Base-by-base conservation (phyloP, 192 early-diverging fungal genomes). In the Entophlyctis helioformis region DNA sequence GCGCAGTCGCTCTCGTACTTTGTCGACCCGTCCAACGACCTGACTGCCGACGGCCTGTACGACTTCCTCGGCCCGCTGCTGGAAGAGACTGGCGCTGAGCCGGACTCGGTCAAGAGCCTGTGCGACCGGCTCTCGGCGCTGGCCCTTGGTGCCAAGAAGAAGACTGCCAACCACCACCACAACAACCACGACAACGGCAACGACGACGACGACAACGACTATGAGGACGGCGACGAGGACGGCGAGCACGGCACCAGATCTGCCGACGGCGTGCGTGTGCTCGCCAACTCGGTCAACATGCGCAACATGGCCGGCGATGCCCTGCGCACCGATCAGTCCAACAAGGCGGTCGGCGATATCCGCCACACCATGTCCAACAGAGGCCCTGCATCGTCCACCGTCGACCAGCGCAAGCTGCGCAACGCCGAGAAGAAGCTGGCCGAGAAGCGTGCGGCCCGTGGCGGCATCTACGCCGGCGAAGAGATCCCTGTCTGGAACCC, bases 391-490 rank as follows among this genome's bases (percentile, higher is more conserved):
- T 28, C 25, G 16, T 53, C 62, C 2, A 56, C 59, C 11, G 73
- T 76, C 28, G 73, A 76, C 39, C 63, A 66, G 53, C 48, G 78
- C 43, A 96, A 92, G 64, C 69, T 96, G 49, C 73, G 83, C 47
- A 89, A 91, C 54, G 90, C 90, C 23, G 91, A 98, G 67, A 76
- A 77, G 29, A 90, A 91, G 59, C 82, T 91, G 58, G 87, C 83
- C 9, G 76, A 82, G 43, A 98, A 98, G 74, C 77, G 86, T 47
- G 84, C 83, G 36, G 85, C 86, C 53, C 81, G 89, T 24, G 78
- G 77, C 2, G 71, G 69, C 44, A 63, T 88, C 33, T 54, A 73
- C 39, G 69, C 83, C 39, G 60, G 43, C 3, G 60, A 66, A 40
- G 74, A 71, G 10, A 79, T 86, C 62, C 83, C 69, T 2, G 60